Conservation (phyloP, 371 early-diverging fungal species). For the Saksenaea vasiformis region DNA sequence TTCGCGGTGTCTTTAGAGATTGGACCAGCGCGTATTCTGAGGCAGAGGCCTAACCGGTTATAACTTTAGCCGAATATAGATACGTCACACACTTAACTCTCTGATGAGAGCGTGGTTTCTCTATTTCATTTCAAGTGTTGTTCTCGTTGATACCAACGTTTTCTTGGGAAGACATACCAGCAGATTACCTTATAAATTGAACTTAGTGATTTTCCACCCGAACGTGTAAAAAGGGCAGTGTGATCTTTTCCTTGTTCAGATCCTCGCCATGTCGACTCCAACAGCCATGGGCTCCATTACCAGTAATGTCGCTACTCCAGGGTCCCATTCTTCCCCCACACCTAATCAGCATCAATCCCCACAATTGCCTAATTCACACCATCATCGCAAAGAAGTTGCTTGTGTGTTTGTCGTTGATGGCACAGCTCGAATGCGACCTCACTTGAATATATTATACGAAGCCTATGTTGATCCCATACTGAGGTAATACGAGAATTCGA, state of each 20-base stretch:
- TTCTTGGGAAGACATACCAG: too few relatives aligned
- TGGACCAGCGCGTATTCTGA: too few relatives aligned
- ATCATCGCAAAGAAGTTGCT: conserved; percentile 56
- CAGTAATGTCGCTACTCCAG: conserved; percentile 36
- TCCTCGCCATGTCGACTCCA: conserved; percentile 19
- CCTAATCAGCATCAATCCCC: conserved; percentile 90
- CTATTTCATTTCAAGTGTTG: too few relatives aligned
- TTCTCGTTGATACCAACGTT: too few relatives aligned
- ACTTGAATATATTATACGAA: conserved; percentile 50
- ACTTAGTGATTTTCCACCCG: too few relatives aligned
- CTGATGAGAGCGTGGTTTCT: too few relatives aligned
- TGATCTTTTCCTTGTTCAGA: background rate
- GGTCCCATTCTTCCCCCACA: conserved; percentile 40
- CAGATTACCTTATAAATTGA: too few relatives aligned
- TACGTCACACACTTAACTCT: too few relatives aligned
- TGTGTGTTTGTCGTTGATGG: conserved; percentile 65
- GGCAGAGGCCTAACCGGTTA: too few relatives aligned
- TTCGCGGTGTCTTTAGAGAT: too few relatives aligned
- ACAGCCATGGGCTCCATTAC: conserved; percentile 7
- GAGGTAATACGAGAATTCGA: conserved; percentile 33
- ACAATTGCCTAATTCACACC: conserved; percentile 45
- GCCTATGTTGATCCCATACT: conserved; percentile 63
- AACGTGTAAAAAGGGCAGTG: conserved; percentile 10
- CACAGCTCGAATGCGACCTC: conserved; percentile 58
- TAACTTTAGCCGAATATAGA: too few relatives aligned